Base-by-base conservation (phyloP, 106 monocot species). In the Dendrobium officinale region DNA sequence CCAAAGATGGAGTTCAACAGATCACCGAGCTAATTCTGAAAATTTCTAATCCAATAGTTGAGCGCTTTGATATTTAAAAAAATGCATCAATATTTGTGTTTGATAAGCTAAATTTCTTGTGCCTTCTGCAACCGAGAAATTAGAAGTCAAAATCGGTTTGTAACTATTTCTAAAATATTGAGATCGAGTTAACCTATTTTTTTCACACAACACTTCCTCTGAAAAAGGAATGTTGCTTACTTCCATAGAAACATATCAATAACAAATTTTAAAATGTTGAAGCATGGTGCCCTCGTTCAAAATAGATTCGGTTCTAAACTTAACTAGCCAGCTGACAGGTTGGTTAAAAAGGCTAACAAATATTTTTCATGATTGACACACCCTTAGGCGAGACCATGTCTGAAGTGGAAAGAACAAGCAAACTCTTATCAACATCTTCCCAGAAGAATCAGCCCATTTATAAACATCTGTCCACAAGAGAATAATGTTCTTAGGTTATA, bases 371-470 rank as follows among this genome's bases (percentile, higher is more conserved):
- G 6, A 67, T 51, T 54, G 27, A 85, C 95, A 78, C 89, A 95
- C 95, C 66, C 73, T 82, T 79, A 98, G 77, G 68, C 79, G 83
- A 78, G 88, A 83, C 98, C 89, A 95, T 51, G 98, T 92, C 47
- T 89, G 79, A 88, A 98, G 81, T 66, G 98, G 94, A 78, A 98
- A 98, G 77, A 89, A 98, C 77, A 98, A 85, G 78, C 89, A 98
- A 77, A 90, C 95, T 90, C 98, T 92, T 72, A 88, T 88, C 79
- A 89, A 75, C 95, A 98, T 95, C 85, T 95, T 88, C 16, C 86
- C 92, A 75, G 82, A 24, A 73, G 91, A 89, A 87, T 92, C 87
- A 76, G 98, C 98, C 94, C 92, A 94, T 83, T 84, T 73, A 59
- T 95, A 98, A 61, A 98, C 88, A 81, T 95, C 98, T 98, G 86